Conservation (phyloP, 176 grass and related monocot genomes). For the Triticum monococcum region DNA sequence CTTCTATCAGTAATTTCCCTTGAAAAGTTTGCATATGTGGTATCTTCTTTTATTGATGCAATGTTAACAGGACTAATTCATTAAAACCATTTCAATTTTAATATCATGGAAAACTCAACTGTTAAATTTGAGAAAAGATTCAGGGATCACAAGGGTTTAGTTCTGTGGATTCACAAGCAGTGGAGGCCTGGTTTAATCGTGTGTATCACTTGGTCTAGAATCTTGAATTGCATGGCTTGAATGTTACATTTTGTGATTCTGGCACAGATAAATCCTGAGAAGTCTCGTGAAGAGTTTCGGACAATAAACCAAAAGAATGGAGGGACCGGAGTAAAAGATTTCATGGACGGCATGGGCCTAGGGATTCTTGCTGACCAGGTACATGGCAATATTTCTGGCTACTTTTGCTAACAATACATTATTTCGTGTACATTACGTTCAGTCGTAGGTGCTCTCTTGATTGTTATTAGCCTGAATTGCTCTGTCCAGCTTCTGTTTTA, state of each 20-base stretch:
- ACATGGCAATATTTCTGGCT: slow-evolving; percentile 10
- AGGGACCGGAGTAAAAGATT: slow-evolving; percentile 85
- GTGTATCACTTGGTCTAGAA: background rate
- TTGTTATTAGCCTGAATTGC: background rate
- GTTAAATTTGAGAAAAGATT: background rate
- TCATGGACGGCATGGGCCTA: slow-evolving; percentile 97
- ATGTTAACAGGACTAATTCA: background rate
- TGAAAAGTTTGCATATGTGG: background rate
- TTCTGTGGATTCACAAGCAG: background rate
- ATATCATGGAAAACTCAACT: background rate
- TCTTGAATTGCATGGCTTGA: background rate
- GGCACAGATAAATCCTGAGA: slow-evolving; percentile 91
- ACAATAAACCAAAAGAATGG: slow-evolving; percentile 71
- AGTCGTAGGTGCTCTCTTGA: background rate
- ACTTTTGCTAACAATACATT: background rate
- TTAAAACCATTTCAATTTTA: background rate
- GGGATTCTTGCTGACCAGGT: slow-evolving; percentile 91
- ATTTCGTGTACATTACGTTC: background rate
- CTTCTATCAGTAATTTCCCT: background rate
- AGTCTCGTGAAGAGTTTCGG: slow-evolving; percentile 85
- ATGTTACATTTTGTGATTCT: slow-evolving; percentile 3
- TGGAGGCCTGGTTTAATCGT: background rate
- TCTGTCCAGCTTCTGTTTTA: background rate
- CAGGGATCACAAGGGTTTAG: background rate
- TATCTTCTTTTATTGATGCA: background rate